phyloP scores from a whole-genome alignment of 805 yeast species.

The Ogataea paraovalis region DNA sequence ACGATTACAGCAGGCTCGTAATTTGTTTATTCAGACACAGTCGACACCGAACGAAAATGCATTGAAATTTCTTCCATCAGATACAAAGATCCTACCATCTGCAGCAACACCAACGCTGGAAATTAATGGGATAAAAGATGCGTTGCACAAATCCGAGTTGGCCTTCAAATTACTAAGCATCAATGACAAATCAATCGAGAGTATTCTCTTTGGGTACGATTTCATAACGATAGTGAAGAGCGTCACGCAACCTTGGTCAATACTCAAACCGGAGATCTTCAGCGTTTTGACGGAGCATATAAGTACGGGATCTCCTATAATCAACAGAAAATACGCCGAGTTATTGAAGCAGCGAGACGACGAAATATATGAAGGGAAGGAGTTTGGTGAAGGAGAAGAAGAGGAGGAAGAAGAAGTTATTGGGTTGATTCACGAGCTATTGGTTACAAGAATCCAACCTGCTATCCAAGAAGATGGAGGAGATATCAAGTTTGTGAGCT shows the following conservation, averaged over 20 bases:
- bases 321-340: constrained; percentile 35
- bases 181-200: constrained; percentile 59
- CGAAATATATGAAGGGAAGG: constrained; percentile 29
- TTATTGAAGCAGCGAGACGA: constrained; percentile 34
- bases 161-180: constrained; percentile 71
- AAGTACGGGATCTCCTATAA: constrained; percentile 53
- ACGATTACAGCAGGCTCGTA: not conserved
- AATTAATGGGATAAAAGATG: constrained; percentile 71
- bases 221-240: constrained; percentile 78
- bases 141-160: constrained; percentile 61
- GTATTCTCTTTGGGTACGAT: constrained; percentile 78
- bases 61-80: constrained; percentile 73
- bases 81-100: constrained; percentile 55
- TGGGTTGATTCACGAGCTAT: constrained; percentile 84
- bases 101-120: constrained; percentile 59
- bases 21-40: constrained; percentile 71
- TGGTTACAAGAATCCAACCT: constrained; percentile 93
- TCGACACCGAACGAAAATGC: constrained; percentile 87
- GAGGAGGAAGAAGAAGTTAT: constrained; percentile 80
- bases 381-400: constrained; percentile 44
- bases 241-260: constrained; percentile 41
- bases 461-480: constrained; percentile 99
- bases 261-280: constrained; percentile 65
- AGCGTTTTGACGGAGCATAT: constrained; percentile 52
- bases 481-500: constrained; percentile 84